Evolutionary conservation across 2,329 filamentous ascomycete genomes (phyloP), one percentile per base, ranked within the genome.

Genomic region (Cucurbitaria berberidis): DNA sequence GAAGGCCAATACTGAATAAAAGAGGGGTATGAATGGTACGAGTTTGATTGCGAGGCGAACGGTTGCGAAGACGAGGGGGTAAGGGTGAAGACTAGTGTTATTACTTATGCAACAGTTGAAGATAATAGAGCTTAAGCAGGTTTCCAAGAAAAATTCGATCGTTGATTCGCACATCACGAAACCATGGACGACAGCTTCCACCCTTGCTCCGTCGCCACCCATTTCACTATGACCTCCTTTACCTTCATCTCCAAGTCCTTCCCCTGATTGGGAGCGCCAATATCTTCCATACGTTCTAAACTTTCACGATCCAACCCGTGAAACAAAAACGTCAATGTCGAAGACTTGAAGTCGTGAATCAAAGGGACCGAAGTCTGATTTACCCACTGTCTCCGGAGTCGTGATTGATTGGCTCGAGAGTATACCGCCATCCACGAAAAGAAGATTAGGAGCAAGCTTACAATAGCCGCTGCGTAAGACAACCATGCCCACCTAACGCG

Each of bases 381-480:
- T 16, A 16, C 19, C 40, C 40, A 43, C 24, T 27, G 24, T 26
- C 15, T 29, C 18, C 40, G 40, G 11, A 43, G 40, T 5, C 26
- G 40, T 24, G 40, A 27, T 26, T 43, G 40, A n/a, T 43, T 26
- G 19, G 6, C 29, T 10, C 26, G 22, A 2, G 40, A 4, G 8
- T 43, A 30, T 5, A 29, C 9, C 4, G 47, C 34, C 22, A 53
- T 34, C 45, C 46, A 49, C 3, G 34, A 21, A 29, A 55, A 54
- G 43, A 53, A 54, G 9, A 54, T 5, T 2, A 54, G 15, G 15
- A 42, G 35, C 1, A 40, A 48, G 52, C 57, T 42, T 26, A 48
- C 43, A 35, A 22, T 19, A 16, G 46, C 18, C 22, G 22, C 43
- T 7, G 32, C 11, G 16, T 54, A 57, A 27, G 45, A 32, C 15